Base-by-base conservation (phyloP, 352 stramenopile species). In the Phytopythium sindhum region DNA sequence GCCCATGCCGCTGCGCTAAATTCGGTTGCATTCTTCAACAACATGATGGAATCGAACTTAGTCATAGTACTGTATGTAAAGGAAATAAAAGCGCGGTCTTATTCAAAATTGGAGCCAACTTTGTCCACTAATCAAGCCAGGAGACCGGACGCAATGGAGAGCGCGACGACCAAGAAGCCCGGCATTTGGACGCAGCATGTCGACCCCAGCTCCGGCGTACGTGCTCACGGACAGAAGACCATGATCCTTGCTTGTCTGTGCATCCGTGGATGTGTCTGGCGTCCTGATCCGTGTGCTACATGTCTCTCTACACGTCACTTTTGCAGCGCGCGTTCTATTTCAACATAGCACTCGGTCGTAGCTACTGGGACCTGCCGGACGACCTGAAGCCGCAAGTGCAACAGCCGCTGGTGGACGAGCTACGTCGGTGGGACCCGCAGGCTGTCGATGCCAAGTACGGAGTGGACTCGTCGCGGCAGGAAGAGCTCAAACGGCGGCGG, bases 101-200 rank as follows among this genome's bases (percentile, higher is more conserved):
- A 37, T 50, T 50, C 6, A 3, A 28, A 52, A 52, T n/a, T 52
- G 45, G 45, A 29, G 45, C 14, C 31, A 10, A 4, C 4, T 9
- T 4, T 37, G 31, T 9, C 9, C 31, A 37, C 31, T 37, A 37
- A 10, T 9, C 4, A 37, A 37, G 31, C 9, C 31, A 10, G 4
- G 31, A 9, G 4, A 44, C 21, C 8, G 23, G 4, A 15, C 10
- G 42, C 56, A 31, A 81, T 81, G 74, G 74, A 79, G 66, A 57
- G 28, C 51, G 42, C 58, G 54, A 23, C 37, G 28, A 42, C 63
- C 3, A 81, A 77, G 63, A 91, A 88, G 63, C 69, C 68, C 7
- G 84, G 82, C 47, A 84, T 93, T 41, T 93, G 84, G 84, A 93
- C 84, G 55, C 58, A 90, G 63, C 84, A 93, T 56, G 65, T 80